Conservation (phyloP, 2,329 filamentous ascomycete genomes). For the Ophiostoma pallidulum region DNA sequence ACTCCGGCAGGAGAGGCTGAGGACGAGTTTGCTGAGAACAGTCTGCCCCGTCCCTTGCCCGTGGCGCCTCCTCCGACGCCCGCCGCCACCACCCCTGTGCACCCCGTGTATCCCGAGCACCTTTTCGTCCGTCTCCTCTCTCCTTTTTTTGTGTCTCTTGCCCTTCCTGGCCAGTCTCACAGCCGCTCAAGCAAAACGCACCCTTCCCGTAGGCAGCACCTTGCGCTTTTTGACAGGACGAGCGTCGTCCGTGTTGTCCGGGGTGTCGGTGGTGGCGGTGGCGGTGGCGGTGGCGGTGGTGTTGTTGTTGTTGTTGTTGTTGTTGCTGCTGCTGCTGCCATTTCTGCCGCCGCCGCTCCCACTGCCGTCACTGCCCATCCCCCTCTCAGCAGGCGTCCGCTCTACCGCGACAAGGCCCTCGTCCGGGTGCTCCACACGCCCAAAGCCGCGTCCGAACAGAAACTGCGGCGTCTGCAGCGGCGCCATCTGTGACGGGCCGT, state of each 20-base stretch:
- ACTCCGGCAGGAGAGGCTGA: too few relatives aligned
- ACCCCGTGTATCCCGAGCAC: too few relatives aligned
- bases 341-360: too few relatives aligned
- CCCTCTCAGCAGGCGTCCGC: neutral
- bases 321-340: neutral
- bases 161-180: too few relatives aligned
- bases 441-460: slow-evolving; percentile 43
- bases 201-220: neutral
- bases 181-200: slow-evolving; percentile 7
- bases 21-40: too few relatives aligned
- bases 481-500: slow-evolving; percentile 40
- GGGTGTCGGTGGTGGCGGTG: too few relatives aligned
- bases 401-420: slow-evolving; percentile 28
- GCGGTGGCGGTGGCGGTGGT: neutral
- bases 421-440: slow-evolving; percentile 33
- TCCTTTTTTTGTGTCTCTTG: too few relatives aligned
- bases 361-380: neutral
- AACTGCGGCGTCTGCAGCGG: slow-evolving; percentile 35
- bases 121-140: too few relatives aligned
- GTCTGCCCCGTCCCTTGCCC: too few relatives aligned
- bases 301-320: neutral
- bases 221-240: neutral
- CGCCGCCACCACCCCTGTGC: too few relatives aligned
- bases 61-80: too few relatives aligned
- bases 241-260: neutral